These are phyloP conservation scores for Rhipidocladum racemiflorum DNA, from an alignment of 176 grass and related monocot genomes.

Conservation along the genomic window DNA sequence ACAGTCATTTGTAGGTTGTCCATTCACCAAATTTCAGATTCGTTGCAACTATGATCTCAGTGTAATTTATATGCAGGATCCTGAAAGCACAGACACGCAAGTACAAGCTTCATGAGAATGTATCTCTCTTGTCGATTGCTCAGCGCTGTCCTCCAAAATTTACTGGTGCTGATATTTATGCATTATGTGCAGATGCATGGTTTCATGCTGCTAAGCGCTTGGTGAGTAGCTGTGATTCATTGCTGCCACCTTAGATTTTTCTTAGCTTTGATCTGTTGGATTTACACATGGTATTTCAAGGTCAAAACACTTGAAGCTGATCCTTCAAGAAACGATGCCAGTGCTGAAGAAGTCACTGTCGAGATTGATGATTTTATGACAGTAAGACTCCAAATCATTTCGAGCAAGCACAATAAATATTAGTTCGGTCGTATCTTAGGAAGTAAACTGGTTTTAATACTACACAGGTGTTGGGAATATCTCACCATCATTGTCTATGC, in stretches of 20 bases:
- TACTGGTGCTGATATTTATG: conserved; percentile 95
- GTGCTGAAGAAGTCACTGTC: conserved; percentile 53
- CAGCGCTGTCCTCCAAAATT: conserved; percentile 91
- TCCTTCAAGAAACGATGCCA: conserved; percentile 49
- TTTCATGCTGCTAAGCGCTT: conserved; percentile 88
- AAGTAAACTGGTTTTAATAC: conserved; percentile 6
- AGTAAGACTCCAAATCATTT: conserved; percentile 36
- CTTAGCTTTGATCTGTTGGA: neutral
- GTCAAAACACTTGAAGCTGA: conserved; percentile 34
- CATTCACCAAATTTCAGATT: conserved; percentile 13
- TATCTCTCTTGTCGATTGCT: conserved; percentile 77
- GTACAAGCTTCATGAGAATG: conserved; percentile 79
- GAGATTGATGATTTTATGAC: conserved; percentile 77
- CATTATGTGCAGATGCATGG: conserved; percentile 89
- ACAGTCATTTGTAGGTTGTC: neutral
- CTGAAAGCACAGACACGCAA: conserved; percentile 90
- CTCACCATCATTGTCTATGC: conserved; percentile 62
- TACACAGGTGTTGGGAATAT: conserved; percentile 65
- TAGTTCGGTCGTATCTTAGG: neutral
- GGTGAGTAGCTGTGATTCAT: conserved; percentile 38
- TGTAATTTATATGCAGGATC: conserved; percentile 57
- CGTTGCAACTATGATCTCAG: neutral
- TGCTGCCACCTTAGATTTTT: neutral
- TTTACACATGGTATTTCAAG: conserved; percentile 33
- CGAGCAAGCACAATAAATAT: neutral